Base-by-base conservation (phyloP, 257 asterid species). In the Przewalskia tangutica region DNA sequence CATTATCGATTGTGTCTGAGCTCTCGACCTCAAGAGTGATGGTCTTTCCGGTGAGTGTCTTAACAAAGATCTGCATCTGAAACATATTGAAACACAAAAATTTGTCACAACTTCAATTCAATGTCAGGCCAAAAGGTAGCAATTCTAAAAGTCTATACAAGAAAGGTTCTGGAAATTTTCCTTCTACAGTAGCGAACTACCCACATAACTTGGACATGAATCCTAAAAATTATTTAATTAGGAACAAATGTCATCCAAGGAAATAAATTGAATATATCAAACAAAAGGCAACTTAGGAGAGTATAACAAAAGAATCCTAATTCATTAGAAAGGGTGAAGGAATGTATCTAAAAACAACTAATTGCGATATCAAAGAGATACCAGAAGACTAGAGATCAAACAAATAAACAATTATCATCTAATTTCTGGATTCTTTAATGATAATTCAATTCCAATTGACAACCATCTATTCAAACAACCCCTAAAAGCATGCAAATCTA, bases 41-140 rank as follows among this genome's bases (percentile, higher is more conserved):
- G 32, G 53, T 67, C 77, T 67, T 67, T 67, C 77, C 54, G 1
- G 77, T 67, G 9, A 70, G 77, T 1, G 77, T 70, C 55, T 70
- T 70, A 70, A 70, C 77, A 70, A 70, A 70, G 10, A 70, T 70
- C 38, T 44, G 77, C 77, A 70, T 70, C 77, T 70, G 77, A 70
- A 70, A 70, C 18, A 44, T 44, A 70, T 70, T 44, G 11, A 40
- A 38, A 8, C 0, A 18, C 34, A 42, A 17, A 10, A 70, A 6
- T 38, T 2, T 44, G 75, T 65, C 75, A 65, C 6, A 18, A 59
- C 13, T 59, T 59, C 36, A 59, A 59, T 3, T 18, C 66, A 59
- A 8, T 34, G 20, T 18, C 36, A 8, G 5, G 13, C 66, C 0
- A 20, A 55, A 59, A 18, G 7, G 6, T 13, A 68, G 34, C 77